Evolutionary conservation across 306 rosid genomes (phyloP).

Genomic region (Lablab purpureus): DNA sequence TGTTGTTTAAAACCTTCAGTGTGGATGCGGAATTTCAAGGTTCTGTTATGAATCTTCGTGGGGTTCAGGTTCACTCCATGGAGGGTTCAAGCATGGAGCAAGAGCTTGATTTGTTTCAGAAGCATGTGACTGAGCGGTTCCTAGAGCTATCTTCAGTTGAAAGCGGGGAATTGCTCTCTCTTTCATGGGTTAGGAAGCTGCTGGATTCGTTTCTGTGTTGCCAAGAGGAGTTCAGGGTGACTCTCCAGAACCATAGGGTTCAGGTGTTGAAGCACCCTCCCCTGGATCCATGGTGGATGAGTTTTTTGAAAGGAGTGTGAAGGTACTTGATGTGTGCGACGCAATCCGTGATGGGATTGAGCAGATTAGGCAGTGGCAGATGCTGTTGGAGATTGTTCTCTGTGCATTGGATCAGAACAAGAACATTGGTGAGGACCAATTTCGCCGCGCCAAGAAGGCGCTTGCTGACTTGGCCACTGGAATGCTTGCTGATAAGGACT

Average conservation of each 20-base stretch:
- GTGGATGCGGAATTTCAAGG: slow-evolving; percentile 73
- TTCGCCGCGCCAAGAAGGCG: slow-evolving; percentile 88
- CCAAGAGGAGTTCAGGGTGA: slow-evolving; percentile 69
- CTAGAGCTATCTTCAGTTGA: slow-evolving; percentile 52
- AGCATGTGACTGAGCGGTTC: slow-evolving; percentile 60
- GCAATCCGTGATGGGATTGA: slow-evolving; percentile 90
- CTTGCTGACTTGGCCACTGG: slow-evolving; percentile 77
- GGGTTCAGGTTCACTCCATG: slow-evolving; percentile 61
- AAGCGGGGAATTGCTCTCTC: slow-evolving; percentile 62
- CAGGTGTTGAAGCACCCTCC: slow-evolving; percentile 48
- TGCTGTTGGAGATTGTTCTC: slow-evolving; percentile 73
- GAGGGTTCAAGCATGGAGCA: slow-evolving; percentile 53
- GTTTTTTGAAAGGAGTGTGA: slow-evolving; percentile 77
- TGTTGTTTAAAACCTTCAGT: background rate
- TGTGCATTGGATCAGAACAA: slow-evolving; percentile 66
- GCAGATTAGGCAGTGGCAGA: slow-evolving; percentile 83
- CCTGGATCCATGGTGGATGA: slow-evolving; percentile 72
- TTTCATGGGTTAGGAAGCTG: slow-evolving; percentile 76
- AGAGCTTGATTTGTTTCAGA: slow-evolving; percentile 76
- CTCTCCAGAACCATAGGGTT: slow-evolving; percentile 52
- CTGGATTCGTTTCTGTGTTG: slow-evolving; percentile 69
- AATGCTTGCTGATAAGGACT: slow-evolving; percentile 90
- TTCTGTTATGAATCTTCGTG: slow-evolving; percentile 60
- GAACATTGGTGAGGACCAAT: slow-evolving; percentile 79
- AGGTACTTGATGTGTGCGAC: slow-evolving; percentile 88